Base-by-base conservation (phyloP, 495 filamentous ascomycete genomes). In the Penicillium bialowiezense region DNA sequence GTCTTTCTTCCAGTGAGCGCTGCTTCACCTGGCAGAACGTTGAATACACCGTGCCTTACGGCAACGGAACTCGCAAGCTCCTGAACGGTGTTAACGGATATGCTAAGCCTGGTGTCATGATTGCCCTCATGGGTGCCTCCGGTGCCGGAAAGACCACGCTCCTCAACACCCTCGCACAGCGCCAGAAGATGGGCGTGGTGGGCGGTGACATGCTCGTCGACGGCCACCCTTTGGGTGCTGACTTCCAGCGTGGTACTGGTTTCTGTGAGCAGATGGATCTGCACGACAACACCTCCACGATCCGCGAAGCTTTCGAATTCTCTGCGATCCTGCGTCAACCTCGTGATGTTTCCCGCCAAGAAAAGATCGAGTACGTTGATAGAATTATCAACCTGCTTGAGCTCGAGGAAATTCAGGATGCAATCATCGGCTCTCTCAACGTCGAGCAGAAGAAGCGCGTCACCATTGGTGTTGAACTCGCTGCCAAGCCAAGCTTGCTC, bases 391-490 rank as follows among this genome's bases (percentile, higher is more conserved):
- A 79, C 26, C 66, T 84, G 17, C 60, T 86, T 18, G 81, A 84
- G 44, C 63, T 85, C 0, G 63, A 72, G 18, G 75, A 80, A 23
- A 74, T 81, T 20, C 65, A 79, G 48, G 78, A 84, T 55, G 81
- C 77, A 14, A 60, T 80, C 28, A 70, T 80, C 23, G 64, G 68
- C 6, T 78, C 72, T 32, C 65, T 80, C 31, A 89, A 77, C 48
- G 87, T 87, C 20, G 84, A 86, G 62, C 81, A 86, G 63, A 77
- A 79, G 58, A 86, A 86, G 63, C 78, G 84, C 26, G 74, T 96
- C 3, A 96, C 91, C 2, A 96, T 97, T 47, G 91, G 88, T 45
- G 92, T 97, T 5, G 92, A 97, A 62, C 70, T 97, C 1, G 91
- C 89, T 3, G 90, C 91, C 5, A 91, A 91, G 59, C 92, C 91